A percentile compares a stretch with the other conserved stretches of the same genome.
Evolutionary conservation across 352 stramenopile genomes (phyloP).

Genomic region (Globisporangium viniferum): DNA sequence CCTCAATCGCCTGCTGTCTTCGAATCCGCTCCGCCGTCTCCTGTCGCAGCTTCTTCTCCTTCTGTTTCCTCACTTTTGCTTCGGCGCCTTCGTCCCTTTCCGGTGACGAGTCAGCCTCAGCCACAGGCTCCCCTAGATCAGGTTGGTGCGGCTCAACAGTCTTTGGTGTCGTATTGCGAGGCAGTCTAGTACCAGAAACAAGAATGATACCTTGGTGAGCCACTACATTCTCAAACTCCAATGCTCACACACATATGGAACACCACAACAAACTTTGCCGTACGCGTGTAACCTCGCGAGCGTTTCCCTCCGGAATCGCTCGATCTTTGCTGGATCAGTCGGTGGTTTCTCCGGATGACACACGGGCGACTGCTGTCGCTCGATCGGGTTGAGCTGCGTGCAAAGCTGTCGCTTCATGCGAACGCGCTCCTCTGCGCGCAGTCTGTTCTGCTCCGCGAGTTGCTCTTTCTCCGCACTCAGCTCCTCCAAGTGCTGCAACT

Average conservation of each 20-base stretch:
- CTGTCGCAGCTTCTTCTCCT: slow-evolving; percentile 41
- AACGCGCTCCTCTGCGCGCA: slow-evolving; percentile 45
- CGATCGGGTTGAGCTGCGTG: slow-evolving; percentile 4
- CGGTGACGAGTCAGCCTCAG: background rate
- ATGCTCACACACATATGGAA: background rate
- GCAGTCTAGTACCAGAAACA: background rate
- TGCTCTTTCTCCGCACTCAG: slow-evolving; percentile 29
- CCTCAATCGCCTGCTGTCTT: slow-evolving; percentile 33
- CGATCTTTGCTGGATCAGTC: slow-evolving; percentile 9
- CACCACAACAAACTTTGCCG: background rate
- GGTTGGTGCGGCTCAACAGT: background rate
- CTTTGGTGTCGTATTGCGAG: background rate
- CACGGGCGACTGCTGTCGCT: background rate
- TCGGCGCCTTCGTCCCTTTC: slow-evolving; percentile 25
- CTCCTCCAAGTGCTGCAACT: slow-evolving; percentile 19
- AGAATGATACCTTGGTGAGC: background rate
- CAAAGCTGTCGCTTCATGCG: slow-evolving; percentile 25
- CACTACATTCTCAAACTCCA: background rate
- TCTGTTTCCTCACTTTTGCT: slow-evolving; percentile 20
- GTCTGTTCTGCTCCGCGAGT: slow-evolving; percentile 35
- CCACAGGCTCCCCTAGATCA: background rate
- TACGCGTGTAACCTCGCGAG: slow-evolving; percentile 12
- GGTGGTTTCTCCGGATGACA: slow-evolving; percentile 9
- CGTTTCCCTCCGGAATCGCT: slow-evolving; percentile 19
- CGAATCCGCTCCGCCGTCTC: slow-evolving; percentile 50